phyloP scores from a whole-genome alignment of 495 filamentous ascomycete species.

The Articulospora tetracladia region DNA sequence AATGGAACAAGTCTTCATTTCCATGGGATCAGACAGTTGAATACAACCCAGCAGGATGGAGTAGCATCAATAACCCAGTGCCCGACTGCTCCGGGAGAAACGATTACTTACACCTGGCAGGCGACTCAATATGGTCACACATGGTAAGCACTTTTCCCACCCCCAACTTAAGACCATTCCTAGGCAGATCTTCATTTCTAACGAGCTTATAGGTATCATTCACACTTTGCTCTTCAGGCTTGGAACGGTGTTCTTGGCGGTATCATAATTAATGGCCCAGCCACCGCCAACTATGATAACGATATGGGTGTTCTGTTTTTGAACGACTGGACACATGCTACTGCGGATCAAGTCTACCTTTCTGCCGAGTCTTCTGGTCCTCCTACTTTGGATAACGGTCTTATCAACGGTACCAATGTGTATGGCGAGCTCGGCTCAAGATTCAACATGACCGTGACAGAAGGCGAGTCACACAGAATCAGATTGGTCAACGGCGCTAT shows the following conservation, averaged over 20 bases:
- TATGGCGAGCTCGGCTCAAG: constrained; percentile 8
- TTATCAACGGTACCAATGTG: constrained; percentile 50
- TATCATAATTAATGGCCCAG: constrained; percentile 42
- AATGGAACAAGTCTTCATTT: constrained; percentile 46
- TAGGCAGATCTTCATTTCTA: no score
- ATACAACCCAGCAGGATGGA: constrained; percentile 36
- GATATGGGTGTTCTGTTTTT: constrained; percentile 21
- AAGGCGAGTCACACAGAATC: constrained; percentile 38
- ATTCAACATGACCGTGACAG: constrained; percentile 31
- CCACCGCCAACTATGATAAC: constrained; percentile 36
- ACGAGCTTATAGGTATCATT: constrained; percentile 24
- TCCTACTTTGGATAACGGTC: constrained; percentile 38
- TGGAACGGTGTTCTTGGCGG: constrained; percentile 54
- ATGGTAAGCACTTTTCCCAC: constrained; percentile 27
- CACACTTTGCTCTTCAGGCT: constrained; percentile 37
- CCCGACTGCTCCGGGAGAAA: constrained; percentile 34
- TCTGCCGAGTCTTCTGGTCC: constrained; percentile 34
- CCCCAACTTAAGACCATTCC: no score
- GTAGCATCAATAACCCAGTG: constrained; percentile 41
- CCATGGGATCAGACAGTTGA: constrained; percentile 41
- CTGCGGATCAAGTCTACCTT: constrained; percentile 33
- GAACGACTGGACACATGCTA: constrained; percentile 32
- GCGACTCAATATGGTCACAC: constrained; percentile 42
- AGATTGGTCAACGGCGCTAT: constrained; percentile 41
- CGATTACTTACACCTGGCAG: constrained; percentile 41